Conservation (phyloP, 1,284 basidiomycete genomes). For the Puccinia horiana region DNA sequence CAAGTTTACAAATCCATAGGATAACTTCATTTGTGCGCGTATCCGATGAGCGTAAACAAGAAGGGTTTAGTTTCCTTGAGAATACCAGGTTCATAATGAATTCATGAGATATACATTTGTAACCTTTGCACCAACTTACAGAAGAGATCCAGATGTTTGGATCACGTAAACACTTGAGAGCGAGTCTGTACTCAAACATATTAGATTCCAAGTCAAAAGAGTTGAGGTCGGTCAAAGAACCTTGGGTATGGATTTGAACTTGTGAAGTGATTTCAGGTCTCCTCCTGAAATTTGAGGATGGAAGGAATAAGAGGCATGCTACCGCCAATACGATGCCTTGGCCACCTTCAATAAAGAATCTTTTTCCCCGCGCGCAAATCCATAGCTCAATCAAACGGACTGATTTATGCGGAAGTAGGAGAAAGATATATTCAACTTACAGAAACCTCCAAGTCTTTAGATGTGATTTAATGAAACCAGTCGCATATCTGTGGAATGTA, state of each 20-base stretch:
- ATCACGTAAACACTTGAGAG: not conserved
- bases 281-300: constrained; percentile 1
- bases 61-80: not conserved
- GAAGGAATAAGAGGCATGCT: constrained; percentile 19
- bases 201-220: constrained; percentile 2
- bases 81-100: not conserved
- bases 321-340: constrained; percentile 28
- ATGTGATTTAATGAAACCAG: constrained; percentile 18
- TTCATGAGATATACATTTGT: not conserved
- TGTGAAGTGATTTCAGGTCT: constrained; percentile 18
- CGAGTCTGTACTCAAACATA: constrained; percentile 12
- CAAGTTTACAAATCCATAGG: constrained; percentile 33
- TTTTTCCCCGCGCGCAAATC: not conserved
- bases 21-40: not conserved
- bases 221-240: constrained; percentile 13
- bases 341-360: constrained; percentile 26
- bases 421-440: not conserved
- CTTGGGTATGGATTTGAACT: constrained; percentile 21
- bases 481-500: not conserved
- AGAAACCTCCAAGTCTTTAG: constrained; percentile 22
- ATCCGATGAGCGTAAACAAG: not conserved
- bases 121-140: not conserved
- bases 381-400: not conserved
- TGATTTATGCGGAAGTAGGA: not conserved
- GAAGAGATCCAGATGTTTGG: constrained; percentile 30